Evolutionary conservation across 306 rosid species (phyloP).

Genomic region (Ormosia emarginata): DNA sequence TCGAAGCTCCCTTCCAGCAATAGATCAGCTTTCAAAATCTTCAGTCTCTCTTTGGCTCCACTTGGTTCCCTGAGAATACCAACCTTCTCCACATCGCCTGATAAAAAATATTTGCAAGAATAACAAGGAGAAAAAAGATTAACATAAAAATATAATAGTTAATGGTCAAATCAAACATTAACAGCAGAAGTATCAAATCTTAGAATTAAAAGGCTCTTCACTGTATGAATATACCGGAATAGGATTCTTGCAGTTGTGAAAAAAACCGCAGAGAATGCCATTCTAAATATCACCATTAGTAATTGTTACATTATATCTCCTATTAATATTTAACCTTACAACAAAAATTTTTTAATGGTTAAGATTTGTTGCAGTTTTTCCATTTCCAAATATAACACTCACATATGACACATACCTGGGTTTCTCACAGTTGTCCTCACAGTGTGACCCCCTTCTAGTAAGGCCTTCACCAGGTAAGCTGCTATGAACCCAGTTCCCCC

Average conservation of each 20-base stretch:
- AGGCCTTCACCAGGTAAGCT: conserved; percentile 57
- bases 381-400: too few species aligned
- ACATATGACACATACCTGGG: conserved; percentile 41
- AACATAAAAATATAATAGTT: neutral
- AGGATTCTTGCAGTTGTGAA: too few species aligned
- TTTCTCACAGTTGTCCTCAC: conserved; percentile 75
- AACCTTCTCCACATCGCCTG: conserved; percentile 56
- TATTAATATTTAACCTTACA: neutral
- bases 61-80: conserved; percentile 51
- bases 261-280: too few species aligned
- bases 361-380: neutral
- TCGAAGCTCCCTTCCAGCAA: conserved; percentile 67
- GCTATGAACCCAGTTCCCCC: conserved; percentile 90
- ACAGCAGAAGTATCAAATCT: neutral
- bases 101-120: neutral
- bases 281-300: neutral
- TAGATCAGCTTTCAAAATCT: conserved; percentile 63
- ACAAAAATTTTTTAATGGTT: too few species aligned
- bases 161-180: neutral
- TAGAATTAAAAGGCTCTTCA: neutral
- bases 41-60: conserved; percentile 69
- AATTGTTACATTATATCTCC: neutral
- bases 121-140: neutral
- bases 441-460: conserved; percentile 61
- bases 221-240: neutral